These are phyloP conservation scores for Ceraceosorus guamensis DNA, from an alignment of 1,284 basidiomycete genomes.

Conservation along the genomic window DNA sequence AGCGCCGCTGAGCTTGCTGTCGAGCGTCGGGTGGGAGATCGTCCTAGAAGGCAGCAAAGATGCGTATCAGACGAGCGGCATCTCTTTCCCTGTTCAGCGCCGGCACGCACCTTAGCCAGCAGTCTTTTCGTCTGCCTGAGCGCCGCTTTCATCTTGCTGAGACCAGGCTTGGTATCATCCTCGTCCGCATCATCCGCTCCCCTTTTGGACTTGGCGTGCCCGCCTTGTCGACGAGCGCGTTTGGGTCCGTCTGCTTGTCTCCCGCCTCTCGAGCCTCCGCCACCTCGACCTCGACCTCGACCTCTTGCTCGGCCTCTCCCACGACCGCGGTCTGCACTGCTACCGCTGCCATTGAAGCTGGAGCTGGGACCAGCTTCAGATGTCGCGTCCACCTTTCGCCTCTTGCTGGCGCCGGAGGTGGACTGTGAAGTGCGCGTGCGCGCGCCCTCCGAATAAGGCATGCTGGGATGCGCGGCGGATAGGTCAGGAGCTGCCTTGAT, in stretches of 20 bases:
- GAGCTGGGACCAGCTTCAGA: too few species aligned
- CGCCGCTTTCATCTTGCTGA: conserved; percentile 5
- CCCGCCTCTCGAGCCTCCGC: background rate
- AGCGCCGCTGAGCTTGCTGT: conserved; percentile 31
- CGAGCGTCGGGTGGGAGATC: conserved; percentile 26
- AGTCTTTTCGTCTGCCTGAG: conserved; percentile 4
- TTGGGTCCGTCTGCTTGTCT: background rate
- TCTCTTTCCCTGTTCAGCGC: background rate
- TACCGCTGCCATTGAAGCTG: too few species aligned
- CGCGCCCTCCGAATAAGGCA: too few species aligned
- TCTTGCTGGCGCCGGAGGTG: too few species aligned
- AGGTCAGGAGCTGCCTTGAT: too few species aligned
- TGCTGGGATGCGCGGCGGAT: too few species aligned
- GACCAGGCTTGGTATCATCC: background rate
- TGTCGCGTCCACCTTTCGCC: too few species aligned
- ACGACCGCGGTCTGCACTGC: too few species aligned
- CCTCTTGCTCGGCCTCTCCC: background rate
- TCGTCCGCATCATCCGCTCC: background rate
- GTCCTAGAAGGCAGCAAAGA: background rate
- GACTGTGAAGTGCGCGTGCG: too few species aligned
- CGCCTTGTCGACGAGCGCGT: background rate
- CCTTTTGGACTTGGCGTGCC: background rate
- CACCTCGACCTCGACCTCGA: background rate
- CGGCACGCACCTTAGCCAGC: conserved; percentile 3
- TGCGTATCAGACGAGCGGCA: background rate